Conservation (phyloP, 106 monocot species). For the Dioscorea dumetorum region DNA sequence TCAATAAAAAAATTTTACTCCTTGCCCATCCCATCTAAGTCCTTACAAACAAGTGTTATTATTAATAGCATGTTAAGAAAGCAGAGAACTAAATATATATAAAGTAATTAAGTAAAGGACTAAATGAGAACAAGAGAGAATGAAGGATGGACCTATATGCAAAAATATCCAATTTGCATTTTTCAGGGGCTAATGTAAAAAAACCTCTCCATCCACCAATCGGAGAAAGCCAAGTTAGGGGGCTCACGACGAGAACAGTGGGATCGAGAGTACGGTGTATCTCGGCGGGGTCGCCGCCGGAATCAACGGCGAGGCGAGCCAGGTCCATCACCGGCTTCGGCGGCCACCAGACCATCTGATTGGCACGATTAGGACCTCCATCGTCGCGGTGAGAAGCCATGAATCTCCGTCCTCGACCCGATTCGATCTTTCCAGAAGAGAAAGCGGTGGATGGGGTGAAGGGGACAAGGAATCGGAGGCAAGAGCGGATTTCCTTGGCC, state of each 20-base stretch:
- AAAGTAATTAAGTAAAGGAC: too few species aligned
- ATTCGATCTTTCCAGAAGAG: neutral
- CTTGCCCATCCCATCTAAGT: too few species aligned
- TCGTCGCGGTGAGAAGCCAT: too few species aligned
- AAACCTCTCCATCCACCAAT: too few species aligned
- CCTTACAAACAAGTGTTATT: too few species aligned
- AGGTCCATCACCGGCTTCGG: slow-evolving; percentile 88
- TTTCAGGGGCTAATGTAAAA: too few species aligned
- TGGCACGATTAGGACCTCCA: neutral
- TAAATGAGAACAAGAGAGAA: too few species aligned
- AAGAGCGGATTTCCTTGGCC: slow-evolving; percentile 40
- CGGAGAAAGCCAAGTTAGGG: neutral
- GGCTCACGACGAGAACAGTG: slow-evolving; percentile 48
- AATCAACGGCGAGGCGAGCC: slow-evolving; percentile 80
- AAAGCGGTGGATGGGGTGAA: slow-evolving; percentile 2
- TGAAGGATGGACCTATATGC: too few species aligned
- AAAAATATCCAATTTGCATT: too few species aligned
- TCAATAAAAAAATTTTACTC: too few species aligned
- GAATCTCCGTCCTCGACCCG: neutral
- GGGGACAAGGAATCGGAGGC: slow-evolving; percentile 82
- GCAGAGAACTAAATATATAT: too few species aligned
- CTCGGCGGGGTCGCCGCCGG: slow-evolving; percentile 61
- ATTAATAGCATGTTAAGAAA: too few species aligned
- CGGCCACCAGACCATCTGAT: slow-evolving; percentile 74
- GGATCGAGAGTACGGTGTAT: slow-evolving; percentile 77